Evolutionary conservation across 345 rosid genomes (phyloP).

Genomic region (Theobroma cacao): DNA sequence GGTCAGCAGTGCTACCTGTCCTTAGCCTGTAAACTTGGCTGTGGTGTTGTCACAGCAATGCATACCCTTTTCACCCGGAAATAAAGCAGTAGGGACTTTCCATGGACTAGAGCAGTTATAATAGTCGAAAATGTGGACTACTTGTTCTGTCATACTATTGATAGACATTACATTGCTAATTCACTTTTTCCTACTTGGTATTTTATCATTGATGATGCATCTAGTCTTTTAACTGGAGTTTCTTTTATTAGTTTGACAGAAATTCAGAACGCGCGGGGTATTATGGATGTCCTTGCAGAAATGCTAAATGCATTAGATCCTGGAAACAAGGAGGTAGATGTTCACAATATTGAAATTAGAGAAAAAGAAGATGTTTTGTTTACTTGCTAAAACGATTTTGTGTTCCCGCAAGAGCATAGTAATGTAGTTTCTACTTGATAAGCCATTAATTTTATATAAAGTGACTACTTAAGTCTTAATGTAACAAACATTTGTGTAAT

Average conservation of each 20-base stretch:
- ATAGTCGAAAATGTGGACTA: constrained; percentile 5
- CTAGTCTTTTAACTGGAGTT: constrained; percentile 25
- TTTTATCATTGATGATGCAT: constrained; percentile 7
- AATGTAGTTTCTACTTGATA: not conserved
- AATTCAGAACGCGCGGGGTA: constrained; percentile 97
- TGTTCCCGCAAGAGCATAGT: not conserved
- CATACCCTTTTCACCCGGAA: not conserved
- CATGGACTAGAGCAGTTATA: not conserved
- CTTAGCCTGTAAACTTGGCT: not conserved
- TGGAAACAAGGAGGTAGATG: constrained; percentile 76
- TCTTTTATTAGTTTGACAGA: constrained; percentile 73
- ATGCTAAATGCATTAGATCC: constrained; percentile 96
- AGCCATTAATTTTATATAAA: not conserved
- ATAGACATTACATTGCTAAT: not conserved
- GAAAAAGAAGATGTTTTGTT: not conserved
- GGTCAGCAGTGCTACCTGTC: not conserved
- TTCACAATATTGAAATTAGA: constrained; percentile 3
- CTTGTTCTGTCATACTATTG: constrained; percentile 1
- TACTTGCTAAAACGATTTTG: not conserved
- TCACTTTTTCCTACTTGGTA: not conserved
- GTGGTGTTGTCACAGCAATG: not conserved
- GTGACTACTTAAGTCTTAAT: constrained; percentile 1
- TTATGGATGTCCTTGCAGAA: constrained; percentile 98
- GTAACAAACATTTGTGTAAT: not conserved
- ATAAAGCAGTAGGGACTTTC: not conserved